Conservation (phyloP, 176 grass and related monocot species). For the Lolium rigidum region DNA sequence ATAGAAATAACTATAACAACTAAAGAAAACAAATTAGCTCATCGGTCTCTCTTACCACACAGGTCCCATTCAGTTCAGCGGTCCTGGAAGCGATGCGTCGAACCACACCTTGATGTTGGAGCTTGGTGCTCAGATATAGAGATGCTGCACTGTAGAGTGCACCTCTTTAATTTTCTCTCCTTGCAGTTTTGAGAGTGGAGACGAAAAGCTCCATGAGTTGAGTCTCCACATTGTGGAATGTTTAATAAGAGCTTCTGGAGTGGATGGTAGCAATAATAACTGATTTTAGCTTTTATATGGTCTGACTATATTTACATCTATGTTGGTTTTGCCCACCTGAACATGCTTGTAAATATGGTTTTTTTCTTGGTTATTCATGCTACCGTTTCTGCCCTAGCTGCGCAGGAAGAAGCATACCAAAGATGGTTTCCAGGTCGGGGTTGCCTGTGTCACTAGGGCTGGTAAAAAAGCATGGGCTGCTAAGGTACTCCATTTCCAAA, state of each 20-base stretch:
- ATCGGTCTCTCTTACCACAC: neutral
- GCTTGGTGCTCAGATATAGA: constrained; percentile 65
- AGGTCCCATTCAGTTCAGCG: constrained; percentile 95
- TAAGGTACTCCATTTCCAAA: no score
- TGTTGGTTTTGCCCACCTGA: no score
- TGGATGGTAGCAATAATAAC: no score
- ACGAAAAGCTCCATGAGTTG: neutral
- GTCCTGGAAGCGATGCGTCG: constrained; percentile 72
- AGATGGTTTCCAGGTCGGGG: no score
- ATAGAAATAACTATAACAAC: neutral
- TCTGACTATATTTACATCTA: no score
- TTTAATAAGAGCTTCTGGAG: constrained; percentile 41
- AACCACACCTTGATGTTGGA: constrained; percentile 96
- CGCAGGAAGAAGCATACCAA: no score
- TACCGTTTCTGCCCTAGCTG: no score
- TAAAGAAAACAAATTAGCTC: neutral
- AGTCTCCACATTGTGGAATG: constrained; percentile 33
- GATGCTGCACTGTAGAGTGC: neutral
- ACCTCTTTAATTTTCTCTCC: constrained; percentile 9
- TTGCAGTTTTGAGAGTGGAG: constrained; percentile 54
- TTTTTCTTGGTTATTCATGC: no score
- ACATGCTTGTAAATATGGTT: no score
- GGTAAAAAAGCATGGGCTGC: no score
- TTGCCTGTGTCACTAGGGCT: no score
- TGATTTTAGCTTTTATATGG: no score